Evolutionary conservation across 495 filamentous ascomycete genomes (phyloP), one percentile per base, ranked within the genome.

Genomic region (Penicilliopsis zonata): DNA sequence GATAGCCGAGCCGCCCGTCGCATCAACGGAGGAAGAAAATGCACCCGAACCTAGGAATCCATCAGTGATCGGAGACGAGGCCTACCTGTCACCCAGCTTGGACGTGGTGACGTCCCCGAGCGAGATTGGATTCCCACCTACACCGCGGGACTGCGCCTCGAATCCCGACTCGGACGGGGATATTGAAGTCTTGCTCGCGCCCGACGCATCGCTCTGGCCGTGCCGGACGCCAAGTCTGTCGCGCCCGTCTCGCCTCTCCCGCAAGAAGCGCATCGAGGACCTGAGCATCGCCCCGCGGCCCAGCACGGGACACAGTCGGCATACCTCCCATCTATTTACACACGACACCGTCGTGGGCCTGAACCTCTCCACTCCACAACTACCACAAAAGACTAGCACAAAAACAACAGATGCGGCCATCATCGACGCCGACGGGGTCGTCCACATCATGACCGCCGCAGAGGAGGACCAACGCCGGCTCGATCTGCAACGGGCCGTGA

Each of bases 401-500:
- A n/a, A n/a, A n/a, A n/a, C n/a, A n/a, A n/a, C n/a, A n/a, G 23
- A 34, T 9, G 34, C 38, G 13, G 37, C 48, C 2, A 46, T 54
- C 9, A 47, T 54, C 13, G 47, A 54, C 31, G 37, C 18, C 13
- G 37, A 41, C 23, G 50, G 50, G 13, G 6, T 32, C 8, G 28
- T 28, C 5, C 47, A 41, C 13, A 20, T 43, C 14, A 39, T 54
- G 19, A 47, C 33, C 0, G 29, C 36, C 2, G 42, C 28, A 6
- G 44, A 49, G 31, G 44, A 54, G 26, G 17, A 28, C 2, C 35
- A 49, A 26, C 44, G 47, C 5, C 19, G 43, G 9, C 13, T 36
- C 5, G 36, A 38, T 20, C 30, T 54, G 1, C 47, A 44, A 21
- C 40, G 50, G 9, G 50, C 47, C 4, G 50, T 54, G 1, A 38